Evolutionary conservation across 2,329 filamentous ascomycete genomes (phyloP), one percentile per base, ranked within the genome.

Genomic region (Nemania abortiva): DNA sequence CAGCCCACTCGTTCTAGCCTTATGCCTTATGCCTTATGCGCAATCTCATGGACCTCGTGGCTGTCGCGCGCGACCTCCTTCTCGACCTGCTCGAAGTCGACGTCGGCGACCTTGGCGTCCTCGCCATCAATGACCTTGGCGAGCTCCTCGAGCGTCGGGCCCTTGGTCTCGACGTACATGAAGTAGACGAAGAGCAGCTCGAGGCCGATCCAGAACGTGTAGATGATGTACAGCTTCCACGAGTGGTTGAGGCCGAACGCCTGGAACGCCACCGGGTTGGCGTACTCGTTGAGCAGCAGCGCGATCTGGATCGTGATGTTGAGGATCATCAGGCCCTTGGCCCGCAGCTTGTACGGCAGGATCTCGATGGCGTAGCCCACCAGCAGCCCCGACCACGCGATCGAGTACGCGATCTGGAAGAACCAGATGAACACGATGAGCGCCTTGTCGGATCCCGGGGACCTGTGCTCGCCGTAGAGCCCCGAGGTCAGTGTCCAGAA

Each of bases 81-180:
- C 78, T 85, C 82, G 62, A 84, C 77, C 76, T 83, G 78, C 52
- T 80, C 77, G 49, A 86, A 75, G 73, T 86, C 82, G 63, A 86
- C 68, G 66, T 82, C 80, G 6, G 81, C 84, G 18, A 86, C 85
- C 54, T 79, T 73, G 42, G 87, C 88, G 20, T 85, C 80, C 37
- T 89, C 86, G 47, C 88, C 89, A 73, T 91, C 89, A 78, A 91
- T 91, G 79, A 91, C 85, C 81, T 88, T 88, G 76, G 87, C 88
- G 57, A 91, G 84, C 79, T 91, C 89, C 80, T 91, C 89, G 42
- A 91, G 88, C 20, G 89, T 90, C 1, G 87, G 87, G 37, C 89
- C 88, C 72, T 84, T 85, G 47, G 89, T 91, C 81, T 92, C 89
- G 72, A 90, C 80, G 75, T 83, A 84, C 81, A 84, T 83, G 77